These are phyloP conservation scores for Pseudonitzschia multistriata DNA, from an alignment of 108 stramenopile species.

Conservation along the genomic window DNA sequence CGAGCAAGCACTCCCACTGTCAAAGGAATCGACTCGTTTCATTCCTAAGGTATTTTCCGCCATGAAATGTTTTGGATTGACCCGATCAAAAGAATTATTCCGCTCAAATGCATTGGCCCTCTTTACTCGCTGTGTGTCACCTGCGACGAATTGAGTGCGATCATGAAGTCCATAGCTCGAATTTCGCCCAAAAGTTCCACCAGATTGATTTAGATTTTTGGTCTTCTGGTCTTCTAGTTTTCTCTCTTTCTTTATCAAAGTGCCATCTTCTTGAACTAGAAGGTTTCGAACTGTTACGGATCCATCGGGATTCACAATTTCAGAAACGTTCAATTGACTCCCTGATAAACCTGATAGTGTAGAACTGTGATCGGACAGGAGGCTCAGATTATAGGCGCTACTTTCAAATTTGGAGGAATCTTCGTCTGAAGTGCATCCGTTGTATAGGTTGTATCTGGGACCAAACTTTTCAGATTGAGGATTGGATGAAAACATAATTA, in stretches of 20 bases:
- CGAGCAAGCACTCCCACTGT: not conserved
- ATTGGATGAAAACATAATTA: conserved; percentile 1
- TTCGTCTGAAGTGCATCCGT: not conserved
- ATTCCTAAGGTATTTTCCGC: not conserved
- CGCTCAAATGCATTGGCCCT: not conserved
- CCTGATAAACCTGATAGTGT: no score
- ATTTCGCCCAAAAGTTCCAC: not conserved
- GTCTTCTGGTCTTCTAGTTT: conserved; percentile 10
- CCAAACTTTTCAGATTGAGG: not conserved
- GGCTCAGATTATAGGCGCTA: not conserved
- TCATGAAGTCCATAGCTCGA: not conserved
- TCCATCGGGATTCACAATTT: conserved; percentile 31
- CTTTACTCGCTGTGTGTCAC: not conserved
- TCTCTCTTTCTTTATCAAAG: conserved; percentile 2
- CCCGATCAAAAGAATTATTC: not conserved
- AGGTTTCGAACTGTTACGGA: conserved; percentile 18
- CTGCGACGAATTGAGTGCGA: not conserved
- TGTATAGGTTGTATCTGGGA: not conserved
- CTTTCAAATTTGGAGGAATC: no score
- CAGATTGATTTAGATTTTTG: no score
- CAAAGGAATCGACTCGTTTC: not conserved
- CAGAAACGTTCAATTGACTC: conserved; percentile 10
- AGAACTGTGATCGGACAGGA: not conserved
- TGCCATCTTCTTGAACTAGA: conserved; percentile 20
- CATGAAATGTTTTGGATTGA: not conserved